Conservation (phyloP, 148 eudicot species). For the Dysphania ambrosioides region DNA sequence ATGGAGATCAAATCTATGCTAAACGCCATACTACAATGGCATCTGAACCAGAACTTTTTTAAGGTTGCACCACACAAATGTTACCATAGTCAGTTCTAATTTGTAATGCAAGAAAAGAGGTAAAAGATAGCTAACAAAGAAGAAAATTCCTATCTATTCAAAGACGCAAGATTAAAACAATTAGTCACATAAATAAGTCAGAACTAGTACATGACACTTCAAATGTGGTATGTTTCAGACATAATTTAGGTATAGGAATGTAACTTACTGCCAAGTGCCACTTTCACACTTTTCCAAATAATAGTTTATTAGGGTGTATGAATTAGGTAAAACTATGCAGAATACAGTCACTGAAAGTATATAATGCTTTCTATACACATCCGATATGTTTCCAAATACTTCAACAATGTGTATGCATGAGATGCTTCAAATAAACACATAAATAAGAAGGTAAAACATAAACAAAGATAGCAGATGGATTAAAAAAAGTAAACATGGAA, state of each 20-base stretch:
- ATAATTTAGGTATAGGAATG: neutral
- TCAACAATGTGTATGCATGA: neutral
- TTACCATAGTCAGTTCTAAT: neutral
- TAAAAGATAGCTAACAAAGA: neutral
- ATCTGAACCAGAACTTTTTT: neutral
- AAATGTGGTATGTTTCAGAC: neutral
- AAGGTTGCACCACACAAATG: neutral
- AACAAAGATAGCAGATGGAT: neutral
- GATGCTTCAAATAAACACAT: neutral
- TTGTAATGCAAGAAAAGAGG: neutral
- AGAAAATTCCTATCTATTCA: neutral
- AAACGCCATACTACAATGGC: neutral
- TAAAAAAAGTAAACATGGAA: constrained; percentile 3
- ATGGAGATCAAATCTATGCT: neutral
- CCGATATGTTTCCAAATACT: neutral
- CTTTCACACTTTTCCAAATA: neutral
- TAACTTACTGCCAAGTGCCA: no score
- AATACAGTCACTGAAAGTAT: neutral
- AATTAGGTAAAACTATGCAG: neutral
- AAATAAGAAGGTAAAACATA: neutral
- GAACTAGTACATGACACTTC: neutral
- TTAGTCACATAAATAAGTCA: neutral
- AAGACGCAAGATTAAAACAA: neutral
- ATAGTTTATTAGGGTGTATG: neutral
- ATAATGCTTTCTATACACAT: neutral